Evolutionary conservation across 1,139 yeast species (phyloP).

Genomic region (Diutina sp.): DNA sequence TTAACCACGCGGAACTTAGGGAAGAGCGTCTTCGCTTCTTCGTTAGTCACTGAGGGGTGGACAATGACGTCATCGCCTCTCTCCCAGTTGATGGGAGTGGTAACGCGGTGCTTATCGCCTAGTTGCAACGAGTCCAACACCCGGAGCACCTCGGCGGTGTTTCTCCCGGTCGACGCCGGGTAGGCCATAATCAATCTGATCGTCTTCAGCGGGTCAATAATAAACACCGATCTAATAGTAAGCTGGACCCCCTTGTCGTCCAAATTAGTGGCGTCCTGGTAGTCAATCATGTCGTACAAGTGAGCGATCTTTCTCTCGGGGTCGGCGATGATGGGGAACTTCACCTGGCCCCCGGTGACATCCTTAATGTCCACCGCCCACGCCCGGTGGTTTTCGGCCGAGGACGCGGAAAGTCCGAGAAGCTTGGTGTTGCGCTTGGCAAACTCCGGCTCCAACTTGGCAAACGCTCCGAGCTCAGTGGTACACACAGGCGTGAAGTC

Average conservation of each 20-base stretch:
- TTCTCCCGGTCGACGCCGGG: constrained; percentile 82
- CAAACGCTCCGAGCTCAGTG: constrained; percentile 81
- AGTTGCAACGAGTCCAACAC: constrained; percentile 71
- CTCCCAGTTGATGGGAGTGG: constrained; percentile 81
- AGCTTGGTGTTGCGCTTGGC: constrained; percentile 64
- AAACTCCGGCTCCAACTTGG: constrained; percentile 73
- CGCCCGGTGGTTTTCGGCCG: constrained; percentile 42
- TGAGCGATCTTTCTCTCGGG: constrained; percentile 56
- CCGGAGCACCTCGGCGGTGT: constrained; percentile 77
- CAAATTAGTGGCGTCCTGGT: constrained; percentile 47
- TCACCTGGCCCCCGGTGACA: constrained; percentile 50
- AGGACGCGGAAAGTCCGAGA: constrained; percentile 4
- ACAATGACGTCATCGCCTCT: constrained; percentile 73
- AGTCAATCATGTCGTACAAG: constrained; percentile 68
- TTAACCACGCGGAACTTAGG: constrained; percentile 67
- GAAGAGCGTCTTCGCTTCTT: constrained; percentile 59
- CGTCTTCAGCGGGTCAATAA: constrained; percentile 70
- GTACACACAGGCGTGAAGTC: constrained; percentile 88
- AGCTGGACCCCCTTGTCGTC: constrained; percentile 47
- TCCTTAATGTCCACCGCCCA: constrained; percentile 83
- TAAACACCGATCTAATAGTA: constrained; percentile 73
- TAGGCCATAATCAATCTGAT: constrained; percentile 62
- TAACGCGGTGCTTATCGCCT: constrained; percentile 57
- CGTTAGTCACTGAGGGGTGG: constrained; percentile 60
- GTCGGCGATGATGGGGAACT: constrained; percentile 77